Conservation (phyloP, 2,329 filamentous ascomycete genomes). For the Pseudogymnoascus sp. region DNA sequence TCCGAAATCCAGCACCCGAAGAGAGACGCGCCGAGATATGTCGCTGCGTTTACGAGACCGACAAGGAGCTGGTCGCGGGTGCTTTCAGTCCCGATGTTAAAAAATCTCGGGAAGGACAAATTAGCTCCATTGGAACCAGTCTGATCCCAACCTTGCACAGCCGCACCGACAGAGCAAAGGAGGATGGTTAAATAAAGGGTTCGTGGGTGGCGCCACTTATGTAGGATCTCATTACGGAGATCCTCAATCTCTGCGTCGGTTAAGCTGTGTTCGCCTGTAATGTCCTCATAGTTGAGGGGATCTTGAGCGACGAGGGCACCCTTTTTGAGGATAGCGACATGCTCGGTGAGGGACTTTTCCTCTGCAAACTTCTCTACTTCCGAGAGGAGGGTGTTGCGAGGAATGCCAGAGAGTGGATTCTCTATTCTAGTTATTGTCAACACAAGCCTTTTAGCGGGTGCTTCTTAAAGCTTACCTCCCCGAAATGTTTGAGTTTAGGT, state of each 20-base stretch:
- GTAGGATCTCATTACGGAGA: constrained; percentile 54
- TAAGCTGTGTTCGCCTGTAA: constrained; percentile 51
- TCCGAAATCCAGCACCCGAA: constrained; percentile 55
- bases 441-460: constrained; percentile 1
- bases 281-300: constrained; percentile 53
- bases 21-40: constrained; percentile 42
- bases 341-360: constrained; percentile 50
- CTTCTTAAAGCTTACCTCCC: neutral
- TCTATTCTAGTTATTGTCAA: constrained; percentile 36
- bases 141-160: constrained; percentile 48
- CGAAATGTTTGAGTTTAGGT: constrained; percentile 3
- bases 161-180: constrained; percentile 61
- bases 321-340: constrained; percentile 53
- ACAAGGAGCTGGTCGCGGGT: constrained; percentile 47
- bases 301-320: constrained; percentile 70
- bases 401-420: constrained; percentile 50
- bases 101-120: constrained; percentile 37
- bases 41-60: constrained; percentile 48
- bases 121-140: constrained; percentile 44
- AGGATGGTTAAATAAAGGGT: constrained; percentile 60
- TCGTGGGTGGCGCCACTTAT: constrained; percentile 60
- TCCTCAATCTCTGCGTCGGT: constrained; percentile 51
- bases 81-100: constrained; percentile 36
- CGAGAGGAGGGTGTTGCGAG: constrained; percentile 41
- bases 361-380: constrained; percentile 57